These are phyloP conservation scores for Pseudogymnoascus sp. DNA, from an alignment of 2,329 filamentous ascomycete species.

Conservation along the genomic window DNA sequence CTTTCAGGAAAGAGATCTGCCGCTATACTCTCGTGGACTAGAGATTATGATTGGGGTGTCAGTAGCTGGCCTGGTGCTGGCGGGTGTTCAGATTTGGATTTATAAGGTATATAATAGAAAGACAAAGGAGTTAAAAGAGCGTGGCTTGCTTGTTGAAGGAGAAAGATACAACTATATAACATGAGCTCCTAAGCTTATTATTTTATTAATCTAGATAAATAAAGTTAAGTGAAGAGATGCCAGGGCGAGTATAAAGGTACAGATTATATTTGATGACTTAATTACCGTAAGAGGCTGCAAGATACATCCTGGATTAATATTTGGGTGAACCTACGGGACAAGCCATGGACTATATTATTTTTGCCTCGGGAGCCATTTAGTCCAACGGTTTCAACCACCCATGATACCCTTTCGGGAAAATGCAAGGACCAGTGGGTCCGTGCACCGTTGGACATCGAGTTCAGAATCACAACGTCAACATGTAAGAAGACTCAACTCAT, in stretches of 20 bases:
- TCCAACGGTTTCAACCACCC: not conserved
- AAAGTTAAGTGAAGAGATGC: not conserved
- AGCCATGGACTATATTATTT: not conserved
- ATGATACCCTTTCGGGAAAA: not conserved
- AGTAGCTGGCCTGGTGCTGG: slow-evolving; percentile 1
- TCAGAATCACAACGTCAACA: not conserved
- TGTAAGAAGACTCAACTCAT: not conserved
- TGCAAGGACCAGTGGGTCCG: not conserved
- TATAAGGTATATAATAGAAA: slow-evolving; percentile 7
- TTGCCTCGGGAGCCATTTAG: not conserved
- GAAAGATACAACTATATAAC: not conserved
- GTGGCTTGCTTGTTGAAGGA: not conserved
- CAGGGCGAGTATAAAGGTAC: not conserved
- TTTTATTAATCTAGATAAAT: not conserved
- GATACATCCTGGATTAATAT: not conserved
- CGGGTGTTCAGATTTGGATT: not conserved
- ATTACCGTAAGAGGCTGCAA: not conserved
- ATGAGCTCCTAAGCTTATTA: not conserved
- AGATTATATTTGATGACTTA: not conserved
- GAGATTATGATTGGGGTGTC: slow-evolving; percentile 9
- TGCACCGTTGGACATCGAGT: not conserved
- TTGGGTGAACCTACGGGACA: not conserved
- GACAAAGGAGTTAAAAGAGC: not conserved
- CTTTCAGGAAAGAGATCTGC: slow-evolving; percentile 18
- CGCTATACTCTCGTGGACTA: slow-evolving; percentile 13